Conservation (phyloP, 192 early-diverging fungal genomes). For the Borealophlyctis nickersoniae region DNA sequence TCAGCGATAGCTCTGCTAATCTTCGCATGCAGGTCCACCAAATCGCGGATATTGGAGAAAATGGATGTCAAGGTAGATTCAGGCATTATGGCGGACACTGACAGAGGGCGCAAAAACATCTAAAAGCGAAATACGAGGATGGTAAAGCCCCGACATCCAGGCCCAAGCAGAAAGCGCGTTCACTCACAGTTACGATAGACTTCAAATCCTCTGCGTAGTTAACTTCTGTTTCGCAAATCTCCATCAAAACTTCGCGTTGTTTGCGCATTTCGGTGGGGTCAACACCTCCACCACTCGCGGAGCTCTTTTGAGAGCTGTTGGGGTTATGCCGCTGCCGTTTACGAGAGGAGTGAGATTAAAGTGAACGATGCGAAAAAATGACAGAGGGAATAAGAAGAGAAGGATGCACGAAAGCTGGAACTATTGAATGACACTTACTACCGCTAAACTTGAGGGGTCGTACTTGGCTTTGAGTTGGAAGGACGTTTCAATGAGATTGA, state of each 20-base stretch:
- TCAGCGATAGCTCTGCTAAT: constrained; percentile 26
- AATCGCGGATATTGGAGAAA: constrained; percentile 40
- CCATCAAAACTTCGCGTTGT: constrained; percentile 34
- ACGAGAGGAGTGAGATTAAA: not conserved
- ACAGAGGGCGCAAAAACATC: constrained; percentile 33
- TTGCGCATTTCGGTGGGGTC: constrained; percentile 27
- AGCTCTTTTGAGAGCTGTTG: constrained; percentile 14
- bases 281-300: no score
- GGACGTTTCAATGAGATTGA: constrained; percentile 21
- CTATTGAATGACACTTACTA: not conserved
- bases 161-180: no score
- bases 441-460: constrained; percentile 4
- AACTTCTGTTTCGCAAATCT: constrained; percentile 39
- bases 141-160: no score
- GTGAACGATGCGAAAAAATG: no score
- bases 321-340: not conserved
- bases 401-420: no score
- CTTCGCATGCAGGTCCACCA: constrained; percentile 37
- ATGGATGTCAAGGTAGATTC: constrained; percentile 13
- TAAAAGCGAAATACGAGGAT: no score
- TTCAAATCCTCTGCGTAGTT: constrained; percentile 38
- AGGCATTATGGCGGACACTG: constrained; percentile 12
- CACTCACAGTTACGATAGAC: constrained; percentile 27
- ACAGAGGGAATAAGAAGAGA: no score
- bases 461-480: constrained; percentile 22